Conservation (phyloP, 2,329 filamentous ascomycete genomes). For the Ascochyta fabae region DNA sequence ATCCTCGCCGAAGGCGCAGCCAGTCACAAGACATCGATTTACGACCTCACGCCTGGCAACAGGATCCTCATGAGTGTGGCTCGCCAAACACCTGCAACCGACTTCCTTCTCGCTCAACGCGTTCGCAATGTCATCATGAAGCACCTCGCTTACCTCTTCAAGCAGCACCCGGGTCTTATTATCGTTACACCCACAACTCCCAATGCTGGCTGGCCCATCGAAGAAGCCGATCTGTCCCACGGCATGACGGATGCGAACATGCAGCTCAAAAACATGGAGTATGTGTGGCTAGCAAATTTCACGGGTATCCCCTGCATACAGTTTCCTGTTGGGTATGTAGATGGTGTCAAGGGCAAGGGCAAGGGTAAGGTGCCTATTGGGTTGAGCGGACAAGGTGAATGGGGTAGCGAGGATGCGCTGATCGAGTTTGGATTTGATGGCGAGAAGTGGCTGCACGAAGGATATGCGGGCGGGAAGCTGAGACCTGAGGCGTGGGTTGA, state of each 20-base stretch:
- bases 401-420: slow-evolving; percentile 60
- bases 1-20: slow-evolving; percentile 75
- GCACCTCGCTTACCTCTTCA: slow-evolving; percentile 75
- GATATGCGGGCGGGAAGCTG: slow-evolving; percentile 41
- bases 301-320: slow-evolving; percentile 77
- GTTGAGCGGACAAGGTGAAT: slow-evolving; percentile 62
- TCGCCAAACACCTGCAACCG: slow-evolving; percentile 67
- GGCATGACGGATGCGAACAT: slow-evolving; percentile 77
- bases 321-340: slow-evolving; percentile 75
- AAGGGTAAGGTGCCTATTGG: slow-evolving; percentile 64
- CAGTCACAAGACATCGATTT: slow-evolving; percentile 56
- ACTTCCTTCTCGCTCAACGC: slow-evolving; percentile 75
- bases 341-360: slow-evolving; percentile 57
- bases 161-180: slow-evolving; percentile 74
- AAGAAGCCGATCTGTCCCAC: slow-evolving; percentile 64
- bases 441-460: slow-evolving; percentile 55
- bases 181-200: slow-evolving; percentile 81
- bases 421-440: slow-evolving; percentile 61
- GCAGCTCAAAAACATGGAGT: slow-evolving; percentile 81
- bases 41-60: slow-evolving; percentile 69
- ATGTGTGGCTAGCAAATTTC: slow-evolving; percentile 84
- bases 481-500: slow-evolving; percentile 50
- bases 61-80: slow-evolving; percentile 72
- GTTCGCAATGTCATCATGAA: slow-evolving; percentile 79
- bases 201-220: slow-evolving; percentile 75